Percentiles rank a stretch among this genome's conserved stretches.
Conservation (phyloP, 345 rosid species). For the Salix suchowensis region DNA sequence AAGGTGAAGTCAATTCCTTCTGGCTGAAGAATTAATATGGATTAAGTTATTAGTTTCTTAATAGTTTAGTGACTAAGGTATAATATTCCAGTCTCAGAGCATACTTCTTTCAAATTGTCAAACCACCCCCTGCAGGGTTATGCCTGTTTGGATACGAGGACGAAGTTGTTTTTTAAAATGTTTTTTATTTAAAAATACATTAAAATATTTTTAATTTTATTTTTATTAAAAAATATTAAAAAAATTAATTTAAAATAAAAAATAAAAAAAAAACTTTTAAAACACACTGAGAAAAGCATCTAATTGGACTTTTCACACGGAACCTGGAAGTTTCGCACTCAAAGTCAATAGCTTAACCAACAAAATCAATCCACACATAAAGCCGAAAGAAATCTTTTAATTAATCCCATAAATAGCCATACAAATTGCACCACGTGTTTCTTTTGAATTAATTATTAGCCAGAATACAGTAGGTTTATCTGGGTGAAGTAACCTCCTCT, state of each 20-base stretch:
- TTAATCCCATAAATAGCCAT: neutral
- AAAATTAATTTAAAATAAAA: too few relatives aligned
- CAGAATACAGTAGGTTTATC: neutral
- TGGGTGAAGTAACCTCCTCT: neutral
- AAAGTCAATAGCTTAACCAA: neutral
- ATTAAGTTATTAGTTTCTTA: neutral
- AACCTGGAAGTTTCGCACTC: neutral
- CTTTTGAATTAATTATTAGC: neutral
- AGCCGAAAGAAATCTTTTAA: too few relatives aligned
- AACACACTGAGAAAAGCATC: rapidly evolving
- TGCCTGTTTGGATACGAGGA: too few relatives aligned
- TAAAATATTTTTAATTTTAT: too few relatives aligned
- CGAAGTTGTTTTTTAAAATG: too few relatives aligned
- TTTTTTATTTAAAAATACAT: too few relatives aligned
- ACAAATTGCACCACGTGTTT: conserved; percentile 9
- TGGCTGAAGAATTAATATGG: neutral
- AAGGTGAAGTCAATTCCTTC: too few relatives aligned
- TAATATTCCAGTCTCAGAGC: neutral
- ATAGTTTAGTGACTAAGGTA: neutral
- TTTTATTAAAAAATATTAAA: too few relatives aligned
- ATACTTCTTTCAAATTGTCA: neutral
- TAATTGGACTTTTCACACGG: neutral
- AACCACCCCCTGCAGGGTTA: neutral
- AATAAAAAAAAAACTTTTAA: too few relatives aligned
- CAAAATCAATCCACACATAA: too few relatives aligned